Percentiles rank a stretch among this genome's conserved stretches.
phyloP scores from a whole-genome alignment of 768 basidiomycete genomes.

The Kondoa subrosea region DNA sequence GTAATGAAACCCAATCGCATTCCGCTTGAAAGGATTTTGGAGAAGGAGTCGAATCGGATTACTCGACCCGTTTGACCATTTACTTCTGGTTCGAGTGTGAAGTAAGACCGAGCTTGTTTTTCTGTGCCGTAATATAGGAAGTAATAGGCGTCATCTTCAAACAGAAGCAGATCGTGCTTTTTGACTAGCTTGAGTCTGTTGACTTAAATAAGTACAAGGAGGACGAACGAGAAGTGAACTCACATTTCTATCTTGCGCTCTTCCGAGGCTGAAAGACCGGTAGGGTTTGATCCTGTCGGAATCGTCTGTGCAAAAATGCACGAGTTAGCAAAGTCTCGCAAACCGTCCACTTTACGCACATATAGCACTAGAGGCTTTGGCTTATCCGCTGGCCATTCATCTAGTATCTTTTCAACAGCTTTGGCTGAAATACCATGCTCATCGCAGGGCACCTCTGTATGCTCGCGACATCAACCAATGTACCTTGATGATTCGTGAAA shows the following conservation, averaged over 20 bases:
- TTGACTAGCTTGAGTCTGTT: constrained; percentile 50
- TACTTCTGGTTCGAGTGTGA: constrained; percentile 54
- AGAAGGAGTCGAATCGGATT: constrained; percentile 73
- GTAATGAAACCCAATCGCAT: constrained; percentile 66
- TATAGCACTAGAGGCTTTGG: constrained; percentile 63
- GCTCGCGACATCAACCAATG: constrained; percentile 27
- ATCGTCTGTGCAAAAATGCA: constrained; percentile 38
- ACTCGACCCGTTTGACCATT: constrained; percentile 54
- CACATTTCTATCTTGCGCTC: constrained; percentile 43
- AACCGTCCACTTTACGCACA: no score
- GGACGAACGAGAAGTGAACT: neutral
- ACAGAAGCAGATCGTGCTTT: constrained; percentile 59
- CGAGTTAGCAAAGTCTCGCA: neutral
- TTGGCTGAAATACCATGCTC: constrained; percentile 48
- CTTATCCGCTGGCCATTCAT: constrained; percentile 56
- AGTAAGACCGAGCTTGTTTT: constrained; percentile 55
- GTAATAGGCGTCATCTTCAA: constrained; percentile 48
- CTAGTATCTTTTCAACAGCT: constrained; percentile 48
- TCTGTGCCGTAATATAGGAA: constrained; percentile 53
- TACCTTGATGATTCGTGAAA: neutral
- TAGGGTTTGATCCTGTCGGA: constrained; percentile 63
- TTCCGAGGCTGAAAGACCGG: constrained; percentile 56
- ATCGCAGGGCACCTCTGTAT: constrained; percentile 53
- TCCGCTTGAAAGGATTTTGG: constrained; percentile 41
- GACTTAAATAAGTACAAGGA: neutral